These are phyloP conservation scores for Pseudotulostoma volvatum DNA, from an alignment of 495 filamentous ascomycete genomes.

Conservation along the genomic window DNA sequence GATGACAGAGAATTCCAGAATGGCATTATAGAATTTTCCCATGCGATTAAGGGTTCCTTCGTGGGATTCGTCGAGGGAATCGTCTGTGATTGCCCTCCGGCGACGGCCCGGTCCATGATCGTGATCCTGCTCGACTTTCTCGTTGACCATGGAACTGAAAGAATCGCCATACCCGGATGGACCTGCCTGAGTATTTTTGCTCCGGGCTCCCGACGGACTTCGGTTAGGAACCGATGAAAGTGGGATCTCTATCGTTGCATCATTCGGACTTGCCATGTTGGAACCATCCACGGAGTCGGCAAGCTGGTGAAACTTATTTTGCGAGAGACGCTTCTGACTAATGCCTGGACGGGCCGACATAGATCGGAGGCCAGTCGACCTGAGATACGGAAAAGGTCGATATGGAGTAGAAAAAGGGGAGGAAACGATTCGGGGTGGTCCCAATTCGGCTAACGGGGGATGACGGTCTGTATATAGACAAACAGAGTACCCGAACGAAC, in stretches of 20 bases:
- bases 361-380: neutral
- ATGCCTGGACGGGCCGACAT: constrained; percentile 23
- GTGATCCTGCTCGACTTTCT: constrained; percentile 40
- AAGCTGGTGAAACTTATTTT: constrained; percentile 32
- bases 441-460: too few relatives aligned
- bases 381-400: neutral
- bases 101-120: constrained; percentile 23
- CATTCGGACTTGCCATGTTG: constrained; percentile 32
- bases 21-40: constrained; percentile 73
- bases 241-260: constrained; percentile 45
- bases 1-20: constrained; percentile 70
- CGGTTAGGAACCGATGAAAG: constrained; percentile 27
- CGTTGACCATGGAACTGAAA: constrained; percentile 11
- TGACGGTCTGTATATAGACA: too few relatives aligned
- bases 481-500: too few relatives aligned
- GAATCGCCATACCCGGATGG: constrained; percentile 10
- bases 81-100: constrained; percentile 35
- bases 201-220: constrained; percentile 28
- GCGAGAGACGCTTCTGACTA: constrained; percentile 22
- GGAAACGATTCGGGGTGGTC: too few relatives aligned
- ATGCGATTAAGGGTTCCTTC: constrained; percentile 58
- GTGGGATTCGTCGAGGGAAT: constrained; percentile 31
- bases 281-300: constrained; percentile 15
- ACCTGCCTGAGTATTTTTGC: constrained; percentile 16
- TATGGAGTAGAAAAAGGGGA: too few relatives aligned